These are phyloP conservation scores for Dispira parvispora DNA, from an alignment of 192 early-diverging fungal genomes.

Conservation along the genomic window DNA sequence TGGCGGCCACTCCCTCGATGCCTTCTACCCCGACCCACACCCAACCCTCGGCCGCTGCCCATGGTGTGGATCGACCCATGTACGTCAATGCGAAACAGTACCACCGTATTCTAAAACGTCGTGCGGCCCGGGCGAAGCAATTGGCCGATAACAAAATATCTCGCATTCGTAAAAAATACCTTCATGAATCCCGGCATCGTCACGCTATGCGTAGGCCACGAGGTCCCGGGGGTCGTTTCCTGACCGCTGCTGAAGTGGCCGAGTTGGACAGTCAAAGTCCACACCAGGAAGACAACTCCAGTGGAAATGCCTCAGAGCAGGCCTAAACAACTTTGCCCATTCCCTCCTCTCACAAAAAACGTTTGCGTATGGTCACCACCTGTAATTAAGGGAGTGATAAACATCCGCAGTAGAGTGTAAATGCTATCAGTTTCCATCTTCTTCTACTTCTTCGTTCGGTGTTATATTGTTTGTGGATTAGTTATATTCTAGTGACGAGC, in stretches of 20 bases:
- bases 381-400: too few relatives aligned
- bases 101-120: constrained; percentile 86
- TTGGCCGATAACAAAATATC: constrained; percentile 60
- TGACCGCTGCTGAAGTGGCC: constrained; percentile 65
- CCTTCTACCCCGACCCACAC: neutral
- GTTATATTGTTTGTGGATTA: too few relatives aligned
- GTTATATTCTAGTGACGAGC: too few relatives aligned
- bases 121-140: constrained; percentile 71
- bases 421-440: too few relatives aligned
- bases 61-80: constrained; percentile 50
- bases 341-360: too few relatives aligned
- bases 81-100: constrained; percentile 99
- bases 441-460: too few relatives aligned
- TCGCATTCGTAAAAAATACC: constrained; percentile 69
- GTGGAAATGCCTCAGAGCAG: too few relatives aligned
- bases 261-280: constrained; percentile 24
- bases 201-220: constrained; percentile 96
- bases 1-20: neutral
- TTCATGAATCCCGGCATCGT: constrained; percentile 92
- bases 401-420: too few relatives aligned
- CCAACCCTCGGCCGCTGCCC: neutral
- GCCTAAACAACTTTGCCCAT: too few relatives aligned
- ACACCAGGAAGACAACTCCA: too few relatives aligned
- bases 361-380: too few relatives aligned
- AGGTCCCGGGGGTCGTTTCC: constrained; percentile 94